These are phyloP conservation scores for Colletotrichum eremochloae DNA, from an alignment of 2,329 filamentous ascomycete species.

Conservation along the genomic window DNA sequence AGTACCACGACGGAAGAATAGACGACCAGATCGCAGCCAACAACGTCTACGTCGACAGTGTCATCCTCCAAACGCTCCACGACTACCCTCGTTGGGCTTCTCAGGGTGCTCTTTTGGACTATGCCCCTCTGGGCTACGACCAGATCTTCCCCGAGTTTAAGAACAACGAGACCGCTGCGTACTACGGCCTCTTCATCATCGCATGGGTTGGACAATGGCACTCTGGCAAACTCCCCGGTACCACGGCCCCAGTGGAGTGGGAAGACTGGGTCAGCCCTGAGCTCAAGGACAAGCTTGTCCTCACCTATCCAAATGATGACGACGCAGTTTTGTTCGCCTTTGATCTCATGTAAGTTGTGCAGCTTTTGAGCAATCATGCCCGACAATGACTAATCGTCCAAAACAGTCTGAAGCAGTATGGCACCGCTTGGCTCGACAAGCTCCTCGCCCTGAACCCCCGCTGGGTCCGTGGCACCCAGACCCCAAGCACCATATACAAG, in stretches of 20 bases:
- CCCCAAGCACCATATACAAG: constrained; percentile 54
- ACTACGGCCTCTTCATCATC: constrained; percentile 56
- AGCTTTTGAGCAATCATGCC: no score
- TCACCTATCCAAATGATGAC: constrained; percentile 71
- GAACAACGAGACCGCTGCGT: constrained; percentile 56
- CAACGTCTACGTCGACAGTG: constrained; percentile 59
- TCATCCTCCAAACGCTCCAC: constrained; percentile 64
- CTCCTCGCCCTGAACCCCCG: constrained; percentile 62
- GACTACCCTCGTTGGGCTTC: constrained; percentile 66
- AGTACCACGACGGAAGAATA: constrained; percentile 64
- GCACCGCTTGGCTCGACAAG: constrained; percentile 60
- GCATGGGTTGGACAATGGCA: constrained; percentile 55
- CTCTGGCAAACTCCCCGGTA: constrained; percentile 51
- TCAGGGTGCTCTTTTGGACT: constrained; percentile 61
- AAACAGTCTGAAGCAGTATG: constrained; percentile 55
- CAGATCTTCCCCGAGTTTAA: constrained; percentile 57
- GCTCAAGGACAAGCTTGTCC: constrained; percentile 65
- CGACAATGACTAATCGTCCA: not conserved
- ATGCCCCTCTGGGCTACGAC: constrained; percentile 62
- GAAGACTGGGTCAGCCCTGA: constrained; percentile 61
- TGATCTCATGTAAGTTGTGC: constrained; percentile 58
- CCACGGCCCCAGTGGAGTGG: constrained; percentile 54
- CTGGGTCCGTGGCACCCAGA: constrained; percentile 66
- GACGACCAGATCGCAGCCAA: constrained; percentile 59
- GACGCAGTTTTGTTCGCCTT: constrained; percentile 67